Evolutionary conservation across 768 basidiomycete genomes (phyloP).

Genomic region (Tylopilus rubrobrunneus): DNA sequence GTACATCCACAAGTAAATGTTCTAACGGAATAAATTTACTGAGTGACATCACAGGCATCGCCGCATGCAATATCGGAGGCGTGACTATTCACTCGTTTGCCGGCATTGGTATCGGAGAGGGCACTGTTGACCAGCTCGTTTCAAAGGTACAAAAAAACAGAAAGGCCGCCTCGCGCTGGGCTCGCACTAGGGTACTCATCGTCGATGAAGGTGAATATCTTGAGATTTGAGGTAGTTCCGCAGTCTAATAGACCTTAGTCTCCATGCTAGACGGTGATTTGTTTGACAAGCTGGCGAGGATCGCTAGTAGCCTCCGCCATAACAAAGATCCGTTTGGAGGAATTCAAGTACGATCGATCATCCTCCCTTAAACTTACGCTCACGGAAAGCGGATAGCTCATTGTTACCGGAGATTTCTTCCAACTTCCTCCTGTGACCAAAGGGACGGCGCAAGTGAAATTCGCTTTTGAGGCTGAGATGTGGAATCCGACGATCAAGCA

Average conservation of each 20-base stretch:
- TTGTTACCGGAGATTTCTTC: conserved; percentile 97
- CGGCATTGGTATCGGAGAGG: conserved; percentile 85
- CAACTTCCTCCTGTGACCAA: conserved; percentile 92
- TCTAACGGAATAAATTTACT: neutral
- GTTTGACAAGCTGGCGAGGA: conserved; percentile 82
- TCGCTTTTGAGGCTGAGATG: conserved; percentile 84
- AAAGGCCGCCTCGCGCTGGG: conserved; percentile 79
- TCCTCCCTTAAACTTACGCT: neutral
- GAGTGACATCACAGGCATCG: conserved; percentile 57
- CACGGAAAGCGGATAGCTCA: conserved; percentile 44
- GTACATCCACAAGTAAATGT: conserved; percentile 34
- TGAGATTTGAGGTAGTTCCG: neutral
- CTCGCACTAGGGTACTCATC: conserved; percentile 77
- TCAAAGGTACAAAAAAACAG: conserved; percentile 74
- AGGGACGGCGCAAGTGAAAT: conserved; percentile 56
- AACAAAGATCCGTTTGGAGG: conserved; percentile 81
- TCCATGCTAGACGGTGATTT: conserved; percentile 96
- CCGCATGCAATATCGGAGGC: conserved; percentile 96
- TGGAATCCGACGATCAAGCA: conserved; percentile 75
- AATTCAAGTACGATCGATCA: conserved; percentile 61
- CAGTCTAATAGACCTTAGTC: conserved; percentile 45
- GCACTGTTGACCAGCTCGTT: conserved; percentile 56
- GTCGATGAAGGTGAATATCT: conserved; percentile 65
- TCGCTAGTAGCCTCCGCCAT: conserved; percentile 64
- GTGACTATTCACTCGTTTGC: conserved; percentile 93